Evolutionary conservation across 2,329 filamentous ascomycete genomes (phyloP), one percentile per base, ranked within the genome.

Genomic region (Phialocephala sp.): DNA sequence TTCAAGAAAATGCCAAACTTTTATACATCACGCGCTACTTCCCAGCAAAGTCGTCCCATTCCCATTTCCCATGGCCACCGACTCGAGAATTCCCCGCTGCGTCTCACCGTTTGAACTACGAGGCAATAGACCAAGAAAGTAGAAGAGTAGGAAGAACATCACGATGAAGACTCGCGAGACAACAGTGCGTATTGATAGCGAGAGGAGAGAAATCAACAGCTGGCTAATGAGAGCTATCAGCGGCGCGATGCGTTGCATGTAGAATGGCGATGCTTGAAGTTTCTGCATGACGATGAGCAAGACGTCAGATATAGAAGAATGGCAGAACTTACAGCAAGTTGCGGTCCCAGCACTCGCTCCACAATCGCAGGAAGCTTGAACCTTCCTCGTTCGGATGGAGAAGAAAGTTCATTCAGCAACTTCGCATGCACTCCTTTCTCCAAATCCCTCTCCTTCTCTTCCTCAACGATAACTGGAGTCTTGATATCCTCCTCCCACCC

Each of bases 371-470:
- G 66, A 27, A 69, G 62, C 39, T 61, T 66, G 45, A 56, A 54
- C 6, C 8, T 63, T 14, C 14, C 37, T 1, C 12, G 41, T 50
- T 50, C 32, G 41, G 54, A 36, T 11, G 43, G 14, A 5, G 50
- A 32, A 27, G 54, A 41, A 45, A 32, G 37, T 37, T 72, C 67
- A 47, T 60, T 64, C 27, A 55, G n/a, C 55, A 66, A 54, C 55
- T 71, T 72, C 8, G 60, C 55, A 61, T 61, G 64, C 20, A 66
- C 43, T 50, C 67, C 67, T 24, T 50, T 66, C 56, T 69, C 63
- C 11, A 69, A 27, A 63, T 69, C 62, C 8, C 58, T 55, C 27
- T 65, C 54, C 18, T 52, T 41, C 15, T 64, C 57, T 5, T 59
- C 27, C 2, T 24, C 14, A 15, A 60, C 24, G 18, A 43, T 20